Conservation (phyloP, 225 moss, liverwort and hornwort species). For the Climacium dendroides region DNA sequence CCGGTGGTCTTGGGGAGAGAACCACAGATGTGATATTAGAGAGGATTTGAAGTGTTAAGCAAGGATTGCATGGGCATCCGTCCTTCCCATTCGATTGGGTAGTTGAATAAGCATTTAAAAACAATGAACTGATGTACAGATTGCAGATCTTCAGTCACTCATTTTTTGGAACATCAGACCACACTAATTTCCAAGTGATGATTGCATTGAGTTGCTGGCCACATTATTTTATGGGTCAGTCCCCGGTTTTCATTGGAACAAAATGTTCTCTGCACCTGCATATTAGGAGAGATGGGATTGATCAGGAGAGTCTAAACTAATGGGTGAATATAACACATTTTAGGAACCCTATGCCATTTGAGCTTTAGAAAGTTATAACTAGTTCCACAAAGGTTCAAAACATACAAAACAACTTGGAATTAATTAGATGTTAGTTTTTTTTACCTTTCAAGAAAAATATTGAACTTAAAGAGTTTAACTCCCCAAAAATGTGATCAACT, state of each 20-base stretch:
- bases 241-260: background rate
- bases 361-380: too few relatives aligned
- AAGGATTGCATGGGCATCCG: background rate
- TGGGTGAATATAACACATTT: too few relatives aligned
- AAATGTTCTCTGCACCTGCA: background rate
- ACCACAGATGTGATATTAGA: background rate
- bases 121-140: background rate
- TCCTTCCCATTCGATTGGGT: background rate
- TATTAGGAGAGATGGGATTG: background rate
- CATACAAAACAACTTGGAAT: background rate
- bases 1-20: background rate
- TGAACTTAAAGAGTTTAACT: too few relatives aligned
- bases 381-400: background rate
- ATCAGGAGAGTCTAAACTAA: too few relatives aligned
- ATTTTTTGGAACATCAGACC: background rate
- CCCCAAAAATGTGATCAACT: too few relatives aligned
- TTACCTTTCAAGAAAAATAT: too few relatives aligned
- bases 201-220: background rate
- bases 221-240: background rate
- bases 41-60: background rate
- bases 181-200: background rate
- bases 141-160: background rate
- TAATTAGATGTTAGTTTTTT: background rate
- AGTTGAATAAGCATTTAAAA: background rate
- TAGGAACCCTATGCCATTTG: background rate